phyloP scores from a whole-genome alignment of 108 stramenopile species.

The Cyclotella sp. region DNA sequence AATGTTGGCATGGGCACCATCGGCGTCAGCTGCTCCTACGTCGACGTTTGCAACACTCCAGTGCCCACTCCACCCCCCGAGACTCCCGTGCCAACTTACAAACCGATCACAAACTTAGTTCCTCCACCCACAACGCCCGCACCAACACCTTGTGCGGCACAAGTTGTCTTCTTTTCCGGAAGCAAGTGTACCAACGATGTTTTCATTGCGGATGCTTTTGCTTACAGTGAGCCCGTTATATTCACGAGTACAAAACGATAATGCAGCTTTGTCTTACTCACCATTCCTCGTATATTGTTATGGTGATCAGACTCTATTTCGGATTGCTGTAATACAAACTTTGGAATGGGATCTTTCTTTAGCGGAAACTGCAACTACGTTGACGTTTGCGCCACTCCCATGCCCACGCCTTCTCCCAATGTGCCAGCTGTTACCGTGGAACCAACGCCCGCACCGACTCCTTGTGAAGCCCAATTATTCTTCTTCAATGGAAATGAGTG shows the following conservation, averaged over 20 bases:
- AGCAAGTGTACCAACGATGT: background rate
- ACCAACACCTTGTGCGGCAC: background rate
- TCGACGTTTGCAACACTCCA: slow-evolving; percentile 10
- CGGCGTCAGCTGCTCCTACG: background rate
- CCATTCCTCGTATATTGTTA: background rate
- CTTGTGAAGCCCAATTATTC: slow-evolving; percentile 16
- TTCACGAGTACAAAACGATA: background rate
- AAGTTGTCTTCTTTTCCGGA: background rate
- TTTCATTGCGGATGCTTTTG: background rate
- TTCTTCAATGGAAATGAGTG: slow-evolving; percentile 11
- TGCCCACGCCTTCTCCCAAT: background rate
- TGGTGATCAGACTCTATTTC: background rate
- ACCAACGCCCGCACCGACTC: slow-evolving; percentile 10
- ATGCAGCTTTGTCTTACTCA: background rate
- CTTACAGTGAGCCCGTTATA: background rate
- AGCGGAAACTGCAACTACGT: slow-evolving; percentile 3
- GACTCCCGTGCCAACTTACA: background rate
- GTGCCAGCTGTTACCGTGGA: background rate
- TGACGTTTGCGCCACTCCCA: slow-evolving; percentile 10
- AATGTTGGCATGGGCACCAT: slow-evolving; percentile 2
- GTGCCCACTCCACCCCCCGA: background rate
- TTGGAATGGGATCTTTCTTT: background rate
- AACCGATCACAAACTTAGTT: background rate
- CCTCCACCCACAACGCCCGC: background rate
- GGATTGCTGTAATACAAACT: slow-evolving; percentile 12